Evolutionary conservation across 306 rosid genomes (phyloP), one percentile per base, ranked within the genome.

Genomic region (Malus orientalis): DNA sequence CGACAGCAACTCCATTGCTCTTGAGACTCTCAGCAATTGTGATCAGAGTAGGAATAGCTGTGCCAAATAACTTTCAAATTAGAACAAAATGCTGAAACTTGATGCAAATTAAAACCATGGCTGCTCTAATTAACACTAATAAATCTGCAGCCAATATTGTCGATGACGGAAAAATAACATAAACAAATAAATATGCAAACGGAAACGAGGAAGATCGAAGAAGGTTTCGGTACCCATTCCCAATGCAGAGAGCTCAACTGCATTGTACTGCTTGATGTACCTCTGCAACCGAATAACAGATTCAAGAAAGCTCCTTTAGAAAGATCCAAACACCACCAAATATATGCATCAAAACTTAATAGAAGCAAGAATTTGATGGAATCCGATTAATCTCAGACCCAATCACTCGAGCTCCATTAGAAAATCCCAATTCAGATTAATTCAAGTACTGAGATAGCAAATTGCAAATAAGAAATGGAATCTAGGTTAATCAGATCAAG

Each of bases 31-130:
- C 93, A 11, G 90, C 67, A 47, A 92, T 81, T 36, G 84, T 67
- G 79, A 92, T 81, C 2, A 88, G 84, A 73, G 93, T 84, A 68
- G 93, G 92, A 84, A 89, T 92, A 71, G 91, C 97, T 92, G 88
- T 16, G 80, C 74, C 73, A 51, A 62, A 76, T 59, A 29, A 42
- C 72, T 4, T 5, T 12, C 68, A 33, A 63, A 85, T 76, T 79
- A 65, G 84, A 73, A 61, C 47, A 80, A 27, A 9, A 45, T 30
- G 64, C 22, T 40, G 53, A 57, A 36, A 14, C 47, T 19, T 33
- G 69, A 23, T 29, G 67, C 18, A 16, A 27, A 27, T 30, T 27
- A 23, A 23, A 61, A 61, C 66, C 14, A 27, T 61, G 66, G 18
- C 66, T 61, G 36, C 18, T 27, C 8, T 61, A 4, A 61, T 61